Conservation (phyloP, 768 basidiomycete species). For the Xerocomus potaroensis region DNA sequence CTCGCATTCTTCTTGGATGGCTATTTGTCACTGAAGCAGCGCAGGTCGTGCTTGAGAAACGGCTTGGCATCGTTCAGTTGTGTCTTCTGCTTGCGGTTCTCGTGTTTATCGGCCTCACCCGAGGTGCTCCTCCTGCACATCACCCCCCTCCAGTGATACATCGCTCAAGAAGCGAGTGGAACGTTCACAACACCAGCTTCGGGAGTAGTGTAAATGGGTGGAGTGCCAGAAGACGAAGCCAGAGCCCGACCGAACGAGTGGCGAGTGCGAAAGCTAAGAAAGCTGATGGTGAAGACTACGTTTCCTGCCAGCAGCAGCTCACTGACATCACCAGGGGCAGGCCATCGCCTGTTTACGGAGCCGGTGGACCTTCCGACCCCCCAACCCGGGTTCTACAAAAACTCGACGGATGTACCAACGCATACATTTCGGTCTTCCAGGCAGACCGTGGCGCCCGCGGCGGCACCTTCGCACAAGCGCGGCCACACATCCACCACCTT, state of each 20-base stretch:
- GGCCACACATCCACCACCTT: slow-evolving; percentile 1
- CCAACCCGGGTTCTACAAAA: background rate
- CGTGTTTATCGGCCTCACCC: slow-evolving; percentile 81
- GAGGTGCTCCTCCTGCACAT: slow-evolving; percentile 48
- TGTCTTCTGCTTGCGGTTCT: slow-evolving; percentile 79
- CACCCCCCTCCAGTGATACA: slow-evolving; percentile 6
- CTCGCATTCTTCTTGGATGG: background rate
- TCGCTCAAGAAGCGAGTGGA: slow-evolving; percentile 48
- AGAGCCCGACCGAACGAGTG: slow-evolving; percentile 22
- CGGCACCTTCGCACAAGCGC: slow-evolving; percentile 10
- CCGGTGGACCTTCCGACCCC: background rate
- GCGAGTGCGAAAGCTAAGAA: slow-evolving; percentile 13
- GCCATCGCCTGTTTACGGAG: background rate
- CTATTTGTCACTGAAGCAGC: background rate
- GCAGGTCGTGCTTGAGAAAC: slow-evolving; percentile 83
- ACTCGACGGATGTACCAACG: background rate
- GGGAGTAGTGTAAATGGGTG: slow-evolving; percentile 47
- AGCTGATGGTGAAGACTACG: slow-evolving; percentile 6
- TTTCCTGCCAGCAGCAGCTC: background rate
- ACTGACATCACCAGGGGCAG: background rate
- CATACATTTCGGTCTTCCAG: slow-evolving; percentile 1
- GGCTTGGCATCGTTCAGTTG: slow-evolving; percentile 84
- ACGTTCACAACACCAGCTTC: slow-evolving; percentile 51
- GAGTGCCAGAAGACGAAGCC: slow-evolving; percentile 28
- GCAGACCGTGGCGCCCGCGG: background rate